Percentiles rank a stretch among this genome's conserved stretches.
Conservation (phyloP, 306 rosid genomes). For the Sophora flavescens region DNA sequence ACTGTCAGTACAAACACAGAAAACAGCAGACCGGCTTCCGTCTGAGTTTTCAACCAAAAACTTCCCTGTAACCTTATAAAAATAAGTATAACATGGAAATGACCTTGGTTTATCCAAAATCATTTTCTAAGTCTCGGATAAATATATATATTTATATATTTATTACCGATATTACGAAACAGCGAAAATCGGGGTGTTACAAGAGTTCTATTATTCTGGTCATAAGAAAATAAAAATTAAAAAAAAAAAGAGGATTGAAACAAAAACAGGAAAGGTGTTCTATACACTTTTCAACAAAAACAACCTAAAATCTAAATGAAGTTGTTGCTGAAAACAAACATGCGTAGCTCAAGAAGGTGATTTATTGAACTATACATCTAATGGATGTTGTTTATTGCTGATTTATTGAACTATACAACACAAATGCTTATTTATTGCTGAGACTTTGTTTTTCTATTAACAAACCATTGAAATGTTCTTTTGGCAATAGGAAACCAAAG, state of each 20-base stretch:
- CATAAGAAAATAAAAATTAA: background rate
- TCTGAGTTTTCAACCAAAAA: no score
- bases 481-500: conserved; percentile 88
- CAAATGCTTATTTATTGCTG: no score
- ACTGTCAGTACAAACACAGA: no score
- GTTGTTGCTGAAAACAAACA: conserved; percentile 31
- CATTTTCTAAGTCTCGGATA: no score
- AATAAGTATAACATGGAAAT: no score
- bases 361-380: conserved; percentile 55
- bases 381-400: conserved; percentile 46
- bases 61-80: no score
- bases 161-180: no score
- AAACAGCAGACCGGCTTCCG: no score
- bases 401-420: no score
- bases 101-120: no score
- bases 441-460: conserved; percentile 77
- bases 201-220: conserved; percentile 11
- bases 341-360: conserved; percentile 36
- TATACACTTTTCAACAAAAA: conserved; percentile 34
- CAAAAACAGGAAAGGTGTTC: conserved; percentile 38
- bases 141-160: no score
- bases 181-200: no score
- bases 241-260: conserved; percentile 25
- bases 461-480: conserved; percentile 94
- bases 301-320: conserved; percentile 47